Base-by-base conservation (phyloP, 2,329 filamentous ascomycete genomes). In the Colletotrichum eleusines region DNA sequence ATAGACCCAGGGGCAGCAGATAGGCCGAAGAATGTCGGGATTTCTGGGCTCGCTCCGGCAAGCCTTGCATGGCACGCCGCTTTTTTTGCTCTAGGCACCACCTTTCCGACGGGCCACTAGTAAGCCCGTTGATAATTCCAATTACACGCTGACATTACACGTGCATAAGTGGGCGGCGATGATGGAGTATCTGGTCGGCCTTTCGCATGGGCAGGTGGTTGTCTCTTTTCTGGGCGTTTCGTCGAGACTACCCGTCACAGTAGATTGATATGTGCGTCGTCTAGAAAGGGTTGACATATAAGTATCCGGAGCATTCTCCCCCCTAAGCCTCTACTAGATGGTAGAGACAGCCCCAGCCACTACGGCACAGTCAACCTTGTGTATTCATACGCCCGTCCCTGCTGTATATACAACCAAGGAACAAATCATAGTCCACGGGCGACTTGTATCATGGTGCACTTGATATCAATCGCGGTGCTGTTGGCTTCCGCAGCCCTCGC, bases 401-500 rank as follows among this genome's bases (percentile, higher is more conserved):
- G 14, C 35, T 23, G 23, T 33, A 38, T 16, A 46, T 44, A 38
- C 38, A 38, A 28, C 18, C 31, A 16, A 40, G 1, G 9, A 40
- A 2, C n/a, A 38, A n/a, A n/a, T 8, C 16, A 46, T 6, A 46
- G 2, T 40, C n/a, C 26, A 46, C 12, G n/a, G 1, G 23, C 50
- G 35, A 62, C 16, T 51, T 35, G 16, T 40, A 68, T 18, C 20
- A 80, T 80, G 78, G 74, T 75, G 28, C 75, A 72, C 1, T 7
- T 63, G 20, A 23, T 42, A 1, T 54, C 57, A 55, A n/a, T 28
- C n/a, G 53, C 65, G 0, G 35, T 76, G 31, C 38, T 78, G 8
- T 57, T 80, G 40, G 60, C 73, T 38, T 71, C 81, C 31, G 70
- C 77, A 38, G 66, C 76, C 31, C 68, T 74, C n/a, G 75, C 75